Conservation (phyloP, 139 green algal species). For the Coelastrella sp. region DNA sequence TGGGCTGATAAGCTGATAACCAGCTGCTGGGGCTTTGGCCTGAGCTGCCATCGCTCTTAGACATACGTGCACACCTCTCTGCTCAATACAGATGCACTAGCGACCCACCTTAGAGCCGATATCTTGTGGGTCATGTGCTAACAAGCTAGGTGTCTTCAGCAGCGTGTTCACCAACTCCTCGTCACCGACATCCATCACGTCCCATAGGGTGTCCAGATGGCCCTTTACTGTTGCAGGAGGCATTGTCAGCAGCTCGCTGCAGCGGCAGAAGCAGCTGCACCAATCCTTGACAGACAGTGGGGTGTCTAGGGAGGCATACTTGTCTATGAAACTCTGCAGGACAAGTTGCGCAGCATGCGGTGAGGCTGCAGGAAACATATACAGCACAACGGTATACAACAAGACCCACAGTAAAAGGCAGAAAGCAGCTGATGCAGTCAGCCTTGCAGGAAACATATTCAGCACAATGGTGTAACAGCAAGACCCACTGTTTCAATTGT, state of each 20-base stretch:
- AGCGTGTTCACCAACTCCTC: conserved; percentile 16
- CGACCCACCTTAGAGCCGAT: conserved; percentile 21
- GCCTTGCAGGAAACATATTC: too few species aligned
- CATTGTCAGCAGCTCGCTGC: conserved; percentile 2
- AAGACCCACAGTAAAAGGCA: too few species aligned
- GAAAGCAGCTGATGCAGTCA: too few species aligned
- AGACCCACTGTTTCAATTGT: too few species aligned
- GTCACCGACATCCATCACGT: neutral
- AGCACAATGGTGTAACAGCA: too few species aligned
- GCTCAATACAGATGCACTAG: neutral
- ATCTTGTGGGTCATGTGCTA: conserved; percentile 17
- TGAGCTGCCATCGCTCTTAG: too few species aligned
- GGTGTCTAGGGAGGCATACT: neutral
- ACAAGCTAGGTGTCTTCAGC: conserved; percentile 35
- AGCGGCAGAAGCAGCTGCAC: conserved; percentile 38
- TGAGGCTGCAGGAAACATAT: neutral
- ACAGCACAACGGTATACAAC: neutral
- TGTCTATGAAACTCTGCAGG: conserved; percentile 13
- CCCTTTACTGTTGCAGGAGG: neutral
- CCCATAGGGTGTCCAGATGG: conserved; percentile 16
- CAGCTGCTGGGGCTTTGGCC: too few species aligned
- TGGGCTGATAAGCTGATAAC: too few species aligned
- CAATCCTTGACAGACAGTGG: conserved; percentile 4
- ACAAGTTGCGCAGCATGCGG: neutral
- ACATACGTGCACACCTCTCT: too few species aligned